Evolutionary conservation across 1,284 basidiomycete genomes (phyloP), one percentile per base, ranked within the genome.

Genomic region (Apiotrichum akiyoshidainum): DNA sequence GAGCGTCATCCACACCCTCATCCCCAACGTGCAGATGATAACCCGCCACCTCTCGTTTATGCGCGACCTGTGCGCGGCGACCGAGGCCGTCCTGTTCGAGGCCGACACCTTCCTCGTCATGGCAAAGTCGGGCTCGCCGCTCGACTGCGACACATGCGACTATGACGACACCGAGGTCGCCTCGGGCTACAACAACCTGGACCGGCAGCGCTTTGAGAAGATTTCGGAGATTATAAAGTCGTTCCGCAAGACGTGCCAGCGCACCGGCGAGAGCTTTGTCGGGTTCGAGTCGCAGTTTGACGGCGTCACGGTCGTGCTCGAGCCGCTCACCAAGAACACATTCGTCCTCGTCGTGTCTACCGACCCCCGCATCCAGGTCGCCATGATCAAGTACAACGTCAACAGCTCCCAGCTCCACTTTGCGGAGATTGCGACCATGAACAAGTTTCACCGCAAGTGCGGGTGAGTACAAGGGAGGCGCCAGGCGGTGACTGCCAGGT

Each of bases 51-150:
- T 99, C 9, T 84, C 86, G 12, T 89, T 86, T 50, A 87, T 99
- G 59, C 89, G 92, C 13, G 83, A 86, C 48, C 86, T 90, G 1
- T 92, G 90, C 71, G 87, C 85, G 59, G 93, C 94, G 2, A 88
- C 88, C 2, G 96, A 99, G 77, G 92, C 94, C 52, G 88, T 99
- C 60, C 84, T 98, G 26, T 99, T 99, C 69, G 96, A 99, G 76
- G 86, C 89, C 53, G 94, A 92, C 4, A 99, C 96, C 17, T 99
- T 99, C 80, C 87, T 99, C 51, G 92, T 98, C 65, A 93, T 99
- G 65, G 92, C 91, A 19, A 80, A 79, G 61, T 74, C 69, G 21
- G 78, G 74, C 26, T 75, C 69, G 19, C 73, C 71, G 39, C 65
- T 77, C 33, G 75, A 78, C 59, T 69, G 68, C 52, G 74, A 75